Conservation (phyloP, 2,329 filamentous ascomycete species). For the Botrytis paeoniae region DNA sequence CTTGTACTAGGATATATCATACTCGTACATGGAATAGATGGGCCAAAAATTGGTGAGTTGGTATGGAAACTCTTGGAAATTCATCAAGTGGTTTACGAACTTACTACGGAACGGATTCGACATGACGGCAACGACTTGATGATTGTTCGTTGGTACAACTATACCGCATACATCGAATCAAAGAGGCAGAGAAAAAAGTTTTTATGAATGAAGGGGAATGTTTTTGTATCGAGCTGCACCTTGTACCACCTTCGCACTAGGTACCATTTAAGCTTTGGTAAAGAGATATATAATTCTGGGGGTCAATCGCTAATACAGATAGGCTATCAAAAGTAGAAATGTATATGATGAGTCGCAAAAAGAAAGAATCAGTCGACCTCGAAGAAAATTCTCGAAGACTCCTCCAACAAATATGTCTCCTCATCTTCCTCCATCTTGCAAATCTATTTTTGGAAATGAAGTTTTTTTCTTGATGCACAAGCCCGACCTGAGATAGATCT, state of each 20-base stretch:
- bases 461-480: background rate
- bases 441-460: background rate
- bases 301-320: background rate
- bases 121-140: background rate
- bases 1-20: background rate
- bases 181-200: background rate
- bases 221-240: background rate
- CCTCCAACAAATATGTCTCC: background rate
- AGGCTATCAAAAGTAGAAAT: background rate
- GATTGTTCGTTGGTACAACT: background rate
- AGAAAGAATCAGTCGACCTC: background rate
- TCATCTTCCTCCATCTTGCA: no score
- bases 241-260: background rate
- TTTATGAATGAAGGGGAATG: background rate
- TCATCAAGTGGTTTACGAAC: background rate
- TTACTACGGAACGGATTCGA: background rate
- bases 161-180: rapidly evolving
- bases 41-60: background rate
- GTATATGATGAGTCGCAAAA: background rate
- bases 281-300: background rate
- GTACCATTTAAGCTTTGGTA: background rate
- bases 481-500: background rate
- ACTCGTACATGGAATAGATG: background rate
- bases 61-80: background rate
- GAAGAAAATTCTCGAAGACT: background rate